Evolutionary conservation across 768 basidiomycete species (phyloP), one percentile per base, ranked within the genome.

Genomic region (Tricholomella constricta): DNA sequence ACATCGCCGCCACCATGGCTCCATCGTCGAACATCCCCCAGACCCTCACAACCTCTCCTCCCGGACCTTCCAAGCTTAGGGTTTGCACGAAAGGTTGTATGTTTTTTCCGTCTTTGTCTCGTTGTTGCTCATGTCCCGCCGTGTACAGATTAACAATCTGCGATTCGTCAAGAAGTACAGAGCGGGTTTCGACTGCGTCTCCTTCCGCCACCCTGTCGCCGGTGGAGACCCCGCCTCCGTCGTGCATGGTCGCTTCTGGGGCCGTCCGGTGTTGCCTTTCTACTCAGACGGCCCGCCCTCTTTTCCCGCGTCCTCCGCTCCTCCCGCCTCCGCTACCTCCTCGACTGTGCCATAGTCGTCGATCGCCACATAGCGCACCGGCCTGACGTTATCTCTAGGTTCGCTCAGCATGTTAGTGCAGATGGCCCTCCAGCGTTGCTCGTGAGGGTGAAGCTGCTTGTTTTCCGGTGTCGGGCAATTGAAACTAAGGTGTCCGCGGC

Each of bases 1-100:
- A 60, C 38, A 73, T 65, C 4, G 62, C 66, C 17, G 57, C 65
- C 0, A 66, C 58, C 67, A 69, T 59, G 2, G 70, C 67, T 0
- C 72, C 68, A 26, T 69, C 68, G 37, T 72, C 69, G 23, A 67
- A 63, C 12, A 66, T 23, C 6, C 51, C 58, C 7, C 53, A 31
- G 7, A 59, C 38, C 10, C 55, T 14, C 36, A 66, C 60, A 1
- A 52, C 44, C 41, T 60, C 57, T 7, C 60, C 62, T 4, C 51
- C 22, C 2, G 45, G 44, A 10, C 62, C 62, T 3, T 51, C 19
- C 2, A 70, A 44, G 2, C 17, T 31, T 1, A 66, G 46, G 10
- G 32, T 36, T 26, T 68, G 66, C 17, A 58, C 48, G 43, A 70
- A 70, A 12, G 66, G 63, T 15, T 51, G 26, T 20, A 54, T 52